Base-by-base conservation (phyloP, 2,329 filamentous ascomycete species). In the Decorospora gaudefroyi region DNA sequence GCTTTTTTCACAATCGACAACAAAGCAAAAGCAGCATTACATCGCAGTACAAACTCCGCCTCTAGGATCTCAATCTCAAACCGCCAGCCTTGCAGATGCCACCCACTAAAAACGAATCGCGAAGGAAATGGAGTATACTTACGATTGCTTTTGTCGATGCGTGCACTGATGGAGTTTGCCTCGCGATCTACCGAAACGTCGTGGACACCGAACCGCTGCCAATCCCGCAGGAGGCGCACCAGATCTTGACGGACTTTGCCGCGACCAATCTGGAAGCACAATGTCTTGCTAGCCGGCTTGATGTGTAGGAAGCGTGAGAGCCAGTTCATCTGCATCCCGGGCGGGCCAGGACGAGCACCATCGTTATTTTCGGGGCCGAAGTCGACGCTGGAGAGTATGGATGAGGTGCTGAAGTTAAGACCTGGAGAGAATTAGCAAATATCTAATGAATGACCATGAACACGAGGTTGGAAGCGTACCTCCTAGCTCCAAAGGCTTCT, bases 281-380 rank as follows among this genome's bases (percentile, higher is more conserved):
- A 71, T 18, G 88, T 79, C 52, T 83, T 82, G 11, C 77, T 85
- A 0, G 86, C 88, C 1, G 92, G 92, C 67, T 93, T 96, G 64
- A 96, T 86, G 42, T 90, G 84, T 74, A 97, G 89, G 31, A 97
- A 82, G 11, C 89, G 87, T 19, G 89, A 86, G 39, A 97, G 81
- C 91, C 92, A 96, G 57, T 87, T 95, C 62, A 57, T 61, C 36
- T 71, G 90, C 85, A 64, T 53, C 53, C 74, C 56, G 41, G 65
- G 48, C 43, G 68, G 46, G 37, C 57, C 49, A 32, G 51, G 21
- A n/a, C 53, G 64, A 45, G 43, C 58, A 46, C 34, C 21, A 27
- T 84, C 61, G 81, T 40, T 44, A 72, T 49, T 45, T 7, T 61
- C 59, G 61, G 49, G 42, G 1, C 67, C 69, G 68, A 46, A 67